Conservation (phyloP, 768 basidiomycete genomes). For the Rhodotorula babjevae region DNA sequence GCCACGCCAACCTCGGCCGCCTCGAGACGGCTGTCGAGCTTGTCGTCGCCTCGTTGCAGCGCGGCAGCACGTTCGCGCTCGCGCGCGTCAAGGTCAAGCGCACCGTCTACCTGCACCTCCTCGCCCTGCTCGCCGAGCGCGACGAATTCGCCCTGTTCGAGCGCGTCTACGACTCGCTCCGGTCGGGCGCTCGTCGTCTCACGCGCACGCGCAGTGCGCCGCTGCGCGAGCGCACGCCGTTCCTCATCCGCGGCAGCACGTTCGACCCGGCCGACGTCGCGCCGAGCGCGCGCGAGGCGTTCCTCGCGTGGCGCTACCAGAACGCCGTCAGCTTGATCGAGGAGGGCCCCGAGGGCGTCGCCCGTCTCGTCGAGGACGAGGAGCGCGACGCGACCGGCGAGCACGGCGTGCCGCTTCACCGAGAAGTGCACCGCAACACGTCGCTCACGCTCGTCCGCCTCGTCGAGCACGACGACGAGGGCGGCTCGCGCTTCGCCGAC, state of each 20-base stretch:
- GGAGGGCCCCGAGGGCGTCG: slow-evolving; percentile 8
- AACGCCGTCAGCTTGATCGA: slow-evolving; percentile 11
- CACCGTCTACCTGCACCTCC: background rate
- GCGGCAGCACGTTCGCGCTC: too few relatives aligned
- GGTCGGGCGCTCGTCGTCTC: background rate
- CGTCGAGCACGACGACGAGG: background rate
- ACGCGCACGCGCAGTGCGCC: background rate
- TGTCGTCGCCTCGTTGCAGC: background rate
- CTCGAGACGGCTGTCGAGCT: slow-evolving; percentile 8
- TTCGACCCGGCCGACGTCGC: background rate
- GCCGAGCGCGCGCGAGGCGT: slow-evolving; percentile 19
- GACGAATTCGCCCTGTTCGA: slow-evolving; percentile 19
- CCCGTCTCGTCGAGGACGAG: background rate
- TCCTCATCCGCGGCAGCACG: background rate
- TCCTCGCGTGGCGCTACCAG: slow-evolving; percentile 17
- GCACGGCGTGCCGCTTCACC: too few relatives aligned
- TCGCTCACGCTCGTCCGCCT: background rate
- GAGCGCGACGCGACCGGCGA: background rate
- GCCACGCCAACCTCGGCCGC: background rate
- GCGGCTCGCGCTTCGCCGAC: background rate
- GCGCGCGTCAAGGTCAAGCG: background rate
- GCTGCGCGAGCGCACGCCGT: slow-evolving; percentile 5
- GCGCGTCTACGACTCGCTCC: background rate
- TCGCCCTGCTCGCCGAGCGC: background rate
- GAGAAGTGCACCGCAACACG: background rate